phyloP scores from a whole-genome alignment of 768 basidiomycete genomes.

The Rhizopogon rudus region DNA sequence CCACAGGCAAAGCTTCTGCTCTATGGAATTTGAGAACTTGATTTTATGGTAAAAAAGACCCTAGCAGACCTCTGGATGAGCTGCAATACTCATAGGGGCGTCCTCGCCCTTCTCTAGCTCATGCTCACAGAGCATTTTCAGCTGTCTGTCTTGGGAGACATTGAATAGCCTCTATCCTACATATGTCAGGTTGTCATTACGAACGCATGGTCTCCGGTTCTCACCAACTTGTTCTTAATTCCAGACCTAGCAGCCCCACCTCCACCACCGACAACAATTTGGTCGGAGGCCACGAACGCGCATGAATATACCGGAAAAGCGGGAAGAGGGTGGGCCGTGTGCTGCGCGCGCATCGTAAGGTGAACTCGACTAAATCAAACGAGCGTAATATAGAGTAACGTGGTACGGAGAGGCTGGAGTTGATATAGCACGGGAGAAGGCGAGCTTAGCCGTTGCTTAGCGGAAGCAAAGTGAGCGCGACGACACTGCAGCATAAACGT shows the following conservation, averaged over 20 bases:
- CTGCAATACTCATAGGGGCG: constrained; percentile 94
- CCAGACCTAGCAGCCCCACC: constrained; percentile 83
- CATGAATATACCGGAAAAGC: constrained; percentile 88
- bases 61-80: constrained; percentile 48
- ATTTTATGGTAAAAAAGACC: background rate
- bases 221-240: constrained; percentile 90
- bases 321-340: constrained; percentile 71
- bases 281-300: constrained; percentile 67
- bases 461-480: background rate
- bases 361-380: background rate
- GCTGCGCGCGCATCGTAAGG: constrained; percentile 69
- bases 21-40: constrained; percentile 18
- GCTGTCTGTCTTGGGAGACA: constrained; percentile 44
- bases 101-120: constrained; percentile 82
- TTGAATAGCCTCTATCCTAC: constrained; percentile 60
- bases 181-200: constrained; percentile 1
- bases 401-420: background rate
- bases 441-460: background rate
- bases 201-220: constrained; percentile 15
- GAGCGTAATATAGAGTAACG: background rate
- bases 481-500: constrained; percentile 5
- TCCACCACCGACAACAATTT: constrained; percentile 84
- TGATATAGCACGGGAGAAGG: constrained; percentile 1
- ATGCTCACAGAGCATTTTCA: constrained; percentile 61
- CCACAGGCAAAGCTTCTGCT: constrained; percentile 69